Base-by-base conservation (phyloP, 2,329 filamentous ascomycete genomes). In the Cryphonectria nitschkei region DNA sequence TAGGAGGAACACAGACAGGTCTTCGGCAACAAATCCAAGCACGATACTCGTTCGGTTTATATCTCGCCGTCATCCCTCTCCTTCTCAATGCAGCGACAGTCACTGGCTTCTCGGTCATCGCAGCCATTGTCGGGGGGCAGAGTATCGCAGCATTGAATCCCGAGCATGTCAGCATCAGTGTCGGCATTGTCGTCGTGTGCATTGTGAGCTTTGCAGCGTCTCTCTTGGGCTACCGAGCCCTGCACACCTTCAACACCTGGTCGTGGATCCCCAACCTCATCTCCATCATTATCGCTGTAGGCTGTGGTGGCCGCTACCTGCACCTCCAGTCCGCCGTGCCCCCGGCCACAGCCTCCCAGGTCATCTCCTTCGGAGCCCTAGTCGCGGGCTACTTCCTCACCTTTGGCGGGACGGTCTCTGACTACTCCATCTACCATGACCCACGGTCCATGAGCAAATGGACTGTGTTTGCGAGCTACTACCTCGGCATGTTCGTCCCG, bases 1-100 rank as follows among this genome's bases (percentile, higher is more conserved):
- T 86, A 1, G 83, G 84, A 14, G 87, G 87, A 0, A 85, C 86
- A 22, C 82, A 83, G 70, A 90, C 87, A 2, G 88, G 87, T 19
- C 82, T 90, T 80, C 82, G 88, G 26, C 87, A 90, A 76, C 84
- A 89, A 76, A 84, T 90, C 7, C 87, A 89, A 74, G 87, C 88
- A n/a, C 82, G 88, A 41, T 90, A 88, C 77, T 85, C 85, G 0
- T 90, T 88, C 75, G 87, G 87, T 1, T 76, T 83, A 22, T 87
- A 87, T 77, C 80, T 87, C 11, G 84, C 85, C 26, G 84, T 81
- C 0, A 76, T 89, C 3, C 82, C 87, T 1, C 80, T 88, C 9
- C 75, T 89, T 19, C 78, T 89, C 5, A 89, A 89, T 69, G 82
- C 87, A 3, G 86, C 86, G 16, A 89, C 87, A 0, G 79, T 89